Percentiles rank a stretch among this genome's conserved stretches.
phyloP scores from a whole-genome alignment of 2,329 filamentous ascomycete genomes.

The Claviceps fusiformis region DNA sequence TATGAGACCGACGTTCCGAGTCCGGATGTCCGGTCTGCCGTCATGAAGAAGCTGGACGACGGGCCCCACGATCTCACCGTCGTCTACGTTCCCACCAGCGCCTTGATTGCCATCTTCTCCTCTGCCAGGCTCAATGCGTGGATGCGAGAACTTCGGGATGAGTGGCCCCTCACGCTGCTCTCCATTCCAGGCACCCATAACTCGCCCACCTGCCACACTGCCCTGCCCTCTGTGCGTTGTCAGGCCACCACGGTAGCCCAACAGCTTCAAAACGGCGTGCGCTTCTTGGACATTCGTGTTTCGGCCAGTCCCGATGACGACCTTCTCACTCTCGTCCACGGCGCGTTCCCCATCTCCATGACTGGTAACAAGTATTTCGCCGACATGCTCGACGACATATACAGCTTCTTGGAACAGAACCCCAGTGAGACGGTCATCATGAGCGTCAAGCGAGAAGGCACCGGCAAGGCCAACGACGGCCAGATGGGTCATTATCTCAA shows the following conservation, averaged over 20 bases:
- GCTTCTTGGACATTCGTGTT: conserved; percentile 87
- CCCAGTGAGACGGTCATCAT: conserved; percentile 74
- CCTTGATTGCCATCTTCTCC: conserved; percentile 52
- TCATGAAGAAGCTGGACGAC: conserved; percentile 42
- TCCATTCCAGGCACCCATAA: conserved; percentile 96
- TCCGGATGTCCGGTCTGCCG: conserved; percentile 41
- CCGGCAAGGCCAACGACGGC: conserved; percentile 64
- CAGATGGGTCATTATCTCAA: conserved; percentile 64
- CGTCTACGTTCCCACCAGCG: conserved; percentile 45
- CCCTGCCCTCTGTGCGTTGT: conserved; percentile 84
- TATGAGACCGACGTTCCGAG: conserved; percentile 66
- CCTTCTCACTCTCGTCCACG: conserved; percentile 71
- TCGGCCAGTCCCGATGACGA: conserved; percentile 40
- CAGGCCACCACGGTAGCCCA: conserved; percentile 65
- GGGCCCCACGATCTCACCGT: conserved; percentile 47
- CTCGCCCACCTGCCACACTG: conserved; percentile 69
- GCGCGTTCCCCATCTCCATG: conserved; percentile 76
- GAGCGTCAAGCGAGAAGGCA: conserved; percentile 82
- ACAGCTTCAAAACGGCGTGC: conserved; percentile 80
- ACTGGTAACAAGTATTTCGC: conserved; percentile 69
- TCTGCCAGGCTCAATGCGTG: conserved; percentile 57
- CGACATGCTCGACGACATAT: conserved; percentile 55
- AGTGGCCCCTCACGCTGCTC: conserved; percentile 62
- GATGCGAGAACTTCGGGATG: conserved; percentile 67
- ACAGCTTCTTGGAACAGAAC: conserved; percentile 63